phyloP scores from a whole-genome alignment of 768 basidiomycete species.

The Candolleomyces aberdarensis region DNA sequence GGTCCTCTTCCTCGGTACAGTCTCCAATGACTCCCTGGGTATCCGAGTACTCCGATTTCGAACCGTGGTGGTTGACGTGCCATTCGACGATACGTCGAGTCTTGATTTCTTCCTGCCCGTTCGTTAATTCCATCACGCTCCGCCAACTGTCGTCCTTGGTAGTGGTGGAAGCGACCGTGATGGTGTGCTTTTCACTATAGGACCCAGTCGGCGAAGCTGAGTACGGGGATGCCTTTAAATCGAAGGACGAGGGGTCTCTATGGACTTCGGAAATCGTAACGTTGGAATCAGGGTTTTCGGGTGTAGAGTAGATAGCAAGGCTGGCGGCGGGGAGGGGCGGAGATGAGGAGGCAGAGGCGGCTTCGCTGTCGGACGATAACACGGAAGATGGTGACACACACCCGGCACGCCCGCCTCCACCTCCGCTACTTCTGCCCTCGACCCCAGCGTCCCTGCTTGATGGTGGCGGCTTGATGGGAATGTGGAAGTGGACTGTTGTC shows the following conservation, averaged over 20 bases:
- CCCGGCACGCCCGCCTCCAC: too few species aligned
- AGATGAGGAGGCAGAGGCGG: background rate
- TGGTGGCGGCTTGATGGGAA: slow-evolving; percentile 1
- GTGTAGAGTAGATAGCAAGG: background rate
- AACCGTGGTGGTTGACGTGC: background rate
- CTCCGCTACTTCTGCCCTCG: background rate
- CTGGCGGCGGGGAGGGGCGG: background rate
- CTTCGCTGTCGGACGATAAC: background rate
- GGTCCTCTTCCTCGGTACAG: background rate
- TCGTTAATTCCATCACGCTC: background rate
- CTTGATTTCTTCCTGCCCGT: background rate
- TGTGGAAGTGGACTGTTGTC: background rate
- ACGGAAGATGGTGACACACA: background rate
- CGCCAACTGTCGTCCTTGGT: background rate
- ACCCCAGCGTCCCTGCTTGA: background rate
- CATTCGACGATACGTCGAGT: background rate
- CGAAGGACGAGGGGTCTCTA: background rate
- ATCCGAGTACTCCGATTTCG: background rate
- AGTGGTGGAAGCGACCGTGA: background rate
- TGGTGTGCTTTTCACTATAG: background rate
- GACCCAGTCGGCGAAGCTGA: background rate
- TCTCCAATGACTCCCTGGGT: background rate
- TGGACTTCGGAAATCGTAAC: background rate
- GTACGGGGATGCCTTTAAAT: too few species aligned
- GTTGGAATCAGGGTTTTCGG: background rate